Percentiles rank a stretch among this genome's conserved stretches.
Conservation (phyloP, 148 eudicot genomes). For the Fagopyrum homotropicum region DNA sequence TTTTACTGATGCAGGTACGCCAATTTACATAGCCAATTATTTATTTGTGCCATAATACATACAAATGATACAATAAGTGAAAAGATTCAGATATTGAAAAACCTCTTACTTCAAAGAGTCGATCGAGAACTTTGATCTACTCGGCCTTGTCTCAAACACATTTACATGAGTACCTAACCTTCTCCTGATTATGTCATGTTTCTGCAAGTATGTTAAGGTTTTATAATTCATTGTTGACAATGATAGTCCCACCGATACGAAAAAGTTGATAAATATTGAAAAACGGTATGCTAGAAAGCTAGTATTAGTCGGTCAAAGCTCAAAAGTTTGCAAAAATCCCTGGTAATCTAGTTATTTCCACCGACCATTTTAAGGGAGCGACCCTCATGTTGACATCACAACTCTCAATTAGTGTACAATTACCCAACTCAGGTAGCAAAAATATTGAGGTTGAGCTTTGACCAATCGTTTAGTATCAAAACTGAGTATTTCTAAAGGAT, state of each 20-base stretch:
- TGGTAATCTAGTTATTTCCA: background rate
- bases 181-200: conserved; percentile 84
- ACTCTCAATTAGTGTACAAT: background rate
- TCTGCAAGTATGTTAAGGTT: conserved; percentile 60
- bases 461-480: background rate
- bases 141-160: conserved; percentile 72
- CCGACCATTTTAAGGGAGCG: background rate
- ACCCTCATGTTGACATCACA: background rate
- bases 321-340: background rate
- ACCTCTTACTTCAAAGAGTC: background rate
- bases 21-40: background rate
- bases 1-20: background rate
- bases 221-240: background rate
- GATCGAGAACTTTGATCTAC: conserved; percentile 16
- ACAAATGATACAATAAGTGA: too few relatives aligned
- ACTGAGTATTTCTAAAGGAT: background rate
- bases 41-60: background rate
- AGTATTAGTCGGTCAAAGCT: background rate
- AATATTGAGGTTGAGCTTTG: background rate
- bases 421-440: background rate
- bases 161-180: conserved; percentile 82
- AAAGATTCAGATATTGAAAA: background rate
- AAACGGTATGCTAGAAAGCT: background rate
- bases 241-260: too few relatives aligned
- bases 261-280: background rate